These are phyloP conservation scores for Zangia roseola DNA, from an alignment of 768 basidiomycete species.

Conservation along the genomic window DNA sequence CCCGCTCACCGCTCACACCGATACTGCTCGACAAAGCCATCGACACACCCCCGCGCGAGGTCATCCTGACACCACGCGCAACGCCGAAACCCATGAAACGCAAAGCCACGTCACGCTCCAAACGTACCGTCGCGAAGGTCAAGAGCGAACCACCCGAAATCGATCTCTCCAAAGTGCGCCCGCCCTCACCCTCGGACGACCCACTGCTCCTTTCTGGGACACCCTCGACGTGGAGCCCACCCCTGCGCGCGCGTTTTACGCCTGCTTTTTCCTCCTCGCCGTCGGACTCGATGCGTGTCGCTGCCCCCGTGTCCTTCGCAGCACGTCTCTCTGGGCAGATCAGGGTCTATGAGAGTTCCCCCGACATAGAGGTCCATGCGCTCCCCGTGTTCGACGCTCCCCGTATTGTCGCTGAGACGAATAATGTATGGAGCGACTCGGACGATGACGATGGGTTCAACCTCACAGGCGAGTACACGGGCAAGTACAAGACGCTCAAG, in stretches of 20 bases:
- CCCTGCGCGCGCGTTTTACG: constrained; percentile 35
- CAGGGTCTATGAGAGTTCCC: neutral
- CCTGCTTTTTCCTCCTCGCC: constrained; percentile 37
- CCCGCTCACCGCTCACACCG: constrained; percentile 36
- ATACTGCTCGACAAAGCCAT: constrained; percentile 40
- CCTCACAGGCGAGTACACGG: constrained; percentile 63
- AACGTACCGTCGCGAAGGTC: constrained; percentile 25
- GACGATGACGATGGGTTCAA: constrained; percentile 33
- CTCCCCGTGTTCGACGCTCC: constrained; percentile 20
- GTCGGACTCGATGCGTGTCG: constrained; percentile 2
- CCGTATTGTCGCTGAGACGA: constrained; percentile 1
- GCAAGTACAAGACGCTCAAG: constrained; percentile 52
- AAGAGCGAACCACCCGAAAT: constrained; percentile 71
- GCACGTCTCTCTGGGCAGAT: constrained; percentile 20
- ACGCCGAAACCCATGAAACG: constrained; percentile 40
- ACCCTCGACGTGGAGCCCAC: constrained; percentile 28
- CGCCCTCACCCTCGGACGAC: constrained; percentile 74
- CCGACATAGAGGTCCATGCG: neutral
- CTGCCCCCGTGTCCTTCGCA: constrained; percentile 14
- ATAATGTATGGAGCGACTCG: constrained; percentile 27
- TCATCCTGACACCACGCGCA: constrained; percentile 41
- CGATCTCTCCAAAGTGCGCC: constrained; percentile 58
- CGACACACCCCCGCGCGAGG: constrained; percentile 65
- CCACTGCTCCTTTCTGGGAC: constrained; percentile 59
- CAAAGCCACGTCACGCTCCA: constrained; percentile 27